Evolutionary conservation across 1,284 basidiomycete genomes (phyloP).

Genomic region (Leucoagaricus sp.): DNA sequence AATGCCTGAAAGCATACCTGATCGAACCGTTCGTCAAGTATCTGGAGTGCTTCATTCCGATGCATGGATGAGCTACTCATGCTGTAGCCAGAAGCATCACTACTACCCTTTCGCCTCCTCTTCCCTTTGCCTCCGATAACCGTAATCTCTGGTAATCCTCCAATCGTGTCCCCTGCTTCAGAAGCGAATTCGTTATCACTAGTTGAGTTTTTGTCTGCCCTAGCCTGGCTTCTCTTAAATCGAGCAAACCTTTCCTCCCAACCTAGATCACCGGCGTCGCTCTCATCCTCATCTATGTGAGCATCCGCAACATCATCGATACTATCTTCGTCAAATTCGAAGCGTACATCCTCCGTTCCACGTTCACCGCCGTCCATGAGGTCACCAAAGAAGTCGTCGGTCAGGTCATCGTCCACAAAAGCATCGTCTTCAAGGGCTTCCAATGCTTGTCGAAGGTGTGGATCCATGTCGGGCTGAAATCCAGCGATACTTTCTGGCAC

Average conservation of each 20-base stretch:
- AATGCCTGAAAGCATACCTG: constrained; percentile 55
- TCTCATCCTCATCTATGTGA: constrained; percentile 30
- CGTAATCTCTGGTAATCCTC: constrained; percentile 67
- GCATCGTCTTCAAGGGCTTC: constrained; percentile 97
- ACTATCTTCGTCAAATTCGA: constrained; percentile 73
- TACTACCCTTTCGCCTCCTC: constrained; percentile 68
- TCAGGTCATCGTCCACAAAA: constrained; percentile 78
- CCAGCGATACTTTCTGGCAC: constrained; percentile 86
- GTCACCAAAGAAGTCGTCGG: constrained; percentile 74
- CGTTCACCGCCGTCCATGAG: constrained; percentile 78
- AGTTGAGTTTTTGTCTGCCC: constrained; percentile 27
- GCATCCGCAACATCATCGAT: constrained; percentile 28
- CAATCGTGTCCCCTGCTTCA: constrained; percentile 83
- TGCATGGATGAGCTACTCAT: constrained; percentile 98
- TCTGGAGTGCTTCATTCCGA: constrained; percentile 86
- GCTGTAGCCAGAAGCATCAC: constrained; percentile 88
- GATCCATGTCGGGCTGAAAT: constrained; percentile 96
- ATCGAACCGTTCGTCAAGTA: constrained; percentile 93
- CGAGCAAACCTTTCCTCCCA: constrained; percentile 81
- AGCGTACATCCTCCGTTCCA: constrained; percentile 52
- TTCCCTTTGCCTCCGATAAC: constrained; percentile 78
- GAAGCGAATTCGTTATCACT: constrained; percentile 58
- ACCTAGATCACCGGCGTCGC: constrained; percentile 29
- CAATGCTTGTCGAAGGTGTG: constrained; percentile 89
- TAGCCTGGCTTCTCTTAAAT: constrained; percentile 63